Evolutionary conservation across 495 filamentous ascomycete genomes (phyloP), one percentile per base, ranked within the genome.

Genomic region (Xylaria telfairii): DNA sequence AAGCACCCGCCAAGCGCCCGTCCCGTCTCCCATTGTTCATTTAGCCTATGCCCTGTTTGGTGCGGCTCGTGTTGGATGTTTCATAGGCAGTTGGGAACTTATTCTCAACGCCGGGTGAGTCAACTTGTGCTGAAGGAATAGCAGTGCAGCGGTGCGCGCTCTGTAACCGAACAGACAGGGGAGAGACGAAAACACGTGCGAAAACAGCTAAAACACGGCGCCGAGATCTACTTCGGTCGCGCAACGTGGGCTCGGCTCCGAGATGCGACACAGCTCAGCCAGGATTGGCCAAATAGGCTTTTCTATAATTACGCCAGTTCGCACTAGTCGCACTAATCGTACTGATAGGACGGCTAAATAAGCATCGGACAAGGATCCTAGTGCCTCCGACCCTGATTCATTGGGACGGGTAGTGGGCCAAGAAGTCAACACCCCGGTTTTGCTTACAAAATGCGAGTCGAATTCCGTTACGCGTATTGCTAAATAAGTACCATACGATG

Each of bases 1-100:
- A 47, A 63, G 28, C 60, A 39, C 39, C 60, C 60, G 60, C 60
- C 51, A 30, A 54, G 51, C 17, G 17, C 51, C 51, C 51, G 51
- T 54, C 51, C 51, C 51, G 51, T 30, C 51, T 15, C 6, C 8
- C 32, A 34, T 34, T 19, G 5, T 59, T n/a, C 26, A 30, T 28
- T 26, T 6, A 6, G 4, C 13, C 26, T 54, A 30, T 17, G 51
- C 49, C 24, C 24, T 28, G 9, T 53, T 53, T 28, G 24, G 49
- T 28, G 15, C 9, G 5, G 21, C 49, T 53, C 49, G 24, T 24
- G 12, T 28, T 12, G 10, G 15, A 53, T 26, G 13, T n/a, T n/a
- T 10, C 9, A 12, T 49, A 49, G 46, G 46, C n/a, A n/a, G n/a
- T 21, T 24, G 19, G n/a, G 10, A 13, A 3, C 9, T 26, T 3